phyloP scores from a whole-genome alignment of 2,329 filamentous ascomycete genomes.

The Ramularia endophylla region DNA sequence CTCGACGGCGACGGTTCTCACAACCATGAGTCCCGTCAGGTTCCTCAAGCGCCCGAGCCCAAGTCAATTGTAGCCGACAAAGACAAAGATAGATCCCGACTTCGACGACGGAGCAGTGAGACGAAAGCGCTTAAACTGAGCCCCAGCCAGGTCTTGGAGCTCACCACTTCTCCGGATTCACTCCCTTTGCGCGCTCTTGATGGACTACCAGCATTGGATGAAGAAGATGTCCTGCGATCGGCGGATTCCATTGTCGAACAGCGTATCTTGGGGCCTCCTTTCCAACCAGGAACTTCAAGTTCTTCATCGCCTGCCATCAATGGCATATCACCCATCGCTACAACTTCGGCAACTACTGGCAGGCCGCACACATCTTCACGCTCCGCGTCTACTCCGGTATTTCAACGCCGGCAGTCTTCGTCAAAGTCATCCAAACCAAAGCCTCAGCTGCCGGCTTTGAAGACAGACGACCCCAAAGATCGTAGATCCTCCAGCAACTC shows the following conservation, averaged over 20 bases:
- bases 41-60: background rate
- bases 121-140: conserved; percentile 14
- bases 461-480: conserved; percentile 27
- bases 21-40: too few species aligned
- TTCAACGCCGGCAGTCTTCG: conserved; percentile 12
- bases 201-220: background rate
- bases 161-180: conserved; percentile 18
- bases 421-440: conserved; percentile 11
- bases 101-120: conserved; percentile 14
- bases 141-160: conserved; percentile 12
- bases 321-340: conserved; percentile 6
- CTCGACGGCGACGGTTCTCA: background rate
- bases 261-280: background rate
- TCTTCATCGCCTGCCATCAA: conserved; percentile 3
- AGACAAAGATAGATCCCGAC: background rate
- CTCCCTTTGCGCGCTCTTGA: conserved; percentile 16
- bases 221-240: background rate
- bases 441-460: conserved; percentile 13
- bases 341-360: conserved; percentile 3
- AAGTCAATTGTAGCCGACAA: too few species aligned
- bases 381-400: conserved; percentile 8
- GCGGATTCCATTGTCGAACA: background rate
- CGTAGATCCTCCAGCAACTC: conserved; percentile 21
- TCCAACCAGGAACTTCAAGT: background rate
- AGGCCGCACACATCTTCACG: conserved; percentile 4